Evolutionary conservation across 495 filamentous ascomycete species (phyloP), one percentile per base, ranked within the genome.

Genomic region (Aspergillus bertholletiae): DNA sequence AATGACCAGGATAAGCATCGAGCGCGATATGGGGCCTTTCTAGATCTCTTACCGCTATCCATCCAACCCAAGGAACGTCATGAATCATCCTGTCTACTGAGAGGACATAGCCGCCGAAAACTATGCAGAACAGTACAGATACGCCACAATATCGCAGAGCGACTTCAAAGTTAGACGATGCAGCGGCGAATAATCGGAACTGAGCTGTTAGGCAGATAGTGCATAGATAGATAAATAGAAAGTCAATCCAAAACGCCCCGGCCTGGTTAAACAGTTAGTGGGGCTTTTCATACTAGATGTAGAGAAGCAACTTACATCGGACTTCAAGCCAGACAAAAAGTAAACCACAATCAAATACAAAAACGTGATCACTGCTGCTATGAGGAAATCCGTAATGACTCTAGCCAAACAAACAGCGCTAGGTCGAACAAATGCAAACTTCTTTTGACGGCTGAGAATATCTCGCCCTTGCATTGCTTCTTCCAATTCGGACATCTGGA

Each of bases 361-460:
- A 13, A 75, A 80, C 8, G 78, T 73, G 75, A 89, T 76, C 69
- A 89, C 89, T 59, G 89, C 89, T 62, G 86, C 77, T 47, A 88
- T 74, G 26, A 88, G 88, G 49, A 92, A 76, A 61, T 92, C 88
- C 20, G 81, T 73, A 8, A 90, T 66, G 11, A 89, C 81, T 45
- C 86, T 79, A 13, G 85, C 86, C 44, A 92, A 79, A 1, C 73
- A 71, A 41, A 90, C 84, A 40, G 88, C 88, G 41, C 85, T 87
- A 0, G 88, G 88, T 30, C 86, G 80, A 64, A 90, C 88, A 68
- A 92, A 90, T 15, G 87, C 87, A 56, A 88, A 92, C 32, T 86
- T 81, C 43, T 82, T 80, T 60, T 89, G 86, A 22, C 84, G 73
- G 9, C 78, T 74, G 18, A 89, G 76, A 15, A 89, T 83, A 9